Evolutionary conservation across 805 yeast species (phyloP), one percentile per base, ranked within the genome.

Genomic region (Saccharomycodes ludwigii): DNA sequence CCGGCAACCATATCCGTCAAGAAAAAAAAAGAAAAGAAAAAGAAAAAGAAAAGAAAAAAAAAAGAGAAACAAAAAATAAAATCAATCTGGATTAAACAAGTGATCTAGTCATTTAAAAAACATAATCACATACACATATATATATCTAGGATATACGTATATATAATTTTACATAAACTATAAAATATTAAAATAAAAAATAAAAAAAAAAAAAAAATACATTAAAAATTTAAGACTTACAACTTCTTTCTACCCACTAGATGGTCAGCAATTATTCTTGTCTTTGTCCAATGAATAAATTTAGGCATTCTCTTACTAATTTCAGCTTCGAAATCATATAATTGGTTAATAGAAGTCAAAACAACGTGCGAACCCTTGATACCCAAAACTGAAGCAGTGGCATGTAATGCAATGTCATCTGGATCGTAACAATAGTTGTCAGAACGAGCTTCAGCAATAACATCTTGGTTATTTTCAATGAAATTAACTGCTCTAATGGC

Each of bases 291-390:
- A 58, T 80, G 84, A 30, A 85, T 76, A 36, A 65, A 60, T 64
- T 82, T 85, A 46, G 97, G 94, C 71, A 91, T 76, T 65, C 99
- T 78, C 56, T 64, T 71, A 15, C 59, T 64, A 22, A 81, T 54
- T 44, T 82, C 84, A 12, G 97, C 84, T 58, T 91, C 97, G 50
- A 63, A 77, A 51, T 86, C 94, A 59, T 81, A 86, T 42, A 88
- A 65, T 37, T 68, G 70, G 52, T 81, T 68, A 35, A 91, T 69
- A 7, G 91, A 65, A 8, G 82, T 67, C 62, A 81, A 85, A 36
- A 58, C 70, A 48, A 88, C 63, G 48, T 78, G 82, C 10, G 93
- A 74, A 29, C 82, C 72, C 51, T 73, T 71, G 39, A 85, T 71
- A 47, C 97, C 96, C 39, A 88, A 59, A 16, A 88, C 94, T 24